Conservation (phyloP, 495 filamentous ascomycete species). For the Umbilicaria muhlenbergii region DNA sequence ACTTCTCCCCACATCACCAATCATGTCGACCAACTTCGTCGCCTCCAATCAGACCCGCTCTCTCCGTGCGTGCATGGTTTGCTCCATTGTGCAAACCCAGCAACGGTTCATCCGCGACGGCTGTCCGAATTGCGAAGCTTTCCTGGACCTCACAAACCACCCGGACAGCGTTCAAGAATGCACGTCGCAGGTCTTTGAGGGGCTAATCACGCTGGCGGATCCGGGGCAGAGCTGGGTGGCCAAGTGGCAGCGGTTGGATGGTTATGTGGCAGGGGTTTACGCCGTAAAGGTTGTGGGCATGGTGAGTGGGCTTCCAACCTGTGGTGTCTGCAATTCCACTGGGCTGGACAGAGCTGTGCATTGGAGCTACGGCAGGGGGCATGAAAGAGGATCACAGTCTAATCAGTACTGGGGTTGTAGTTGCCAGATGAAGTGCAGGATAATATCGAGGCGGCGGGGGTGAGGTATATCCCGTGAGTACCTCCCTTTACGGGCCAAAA, state of each 20-base stretch:
- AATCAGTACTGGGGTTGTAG: conserved; percentile 14
- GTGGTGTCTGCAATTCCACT: background rate
- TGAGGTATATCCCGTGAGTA: conserved; percentile 50
- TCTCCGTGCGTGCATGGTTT: conserved; percentile 96
- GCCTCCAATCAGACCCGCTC: conserved; percentile 39
- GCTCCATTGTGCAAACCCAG: conserved; percentile 73
- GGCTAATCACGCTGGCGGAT: conserved; percentile 66
- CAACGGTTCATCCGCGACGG: conserved; percentile 71
- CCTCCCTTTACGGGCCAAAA: background rate
- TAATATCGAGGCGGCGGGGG: conserved; percentile 49
- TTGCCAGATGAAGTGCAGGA: conserved; percentile 49
- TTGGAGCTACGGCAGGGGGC: too few species aligned
- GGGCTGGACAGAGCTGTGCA: too few species aligned
- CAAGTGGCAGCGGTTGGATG: conserved; percentile 83
- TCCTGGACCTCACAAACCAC: conserved; percentile 66
- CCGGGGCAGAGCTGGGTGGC: conserved; percentile 77
- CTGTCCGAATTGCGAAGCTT: conserved; percentile 91
- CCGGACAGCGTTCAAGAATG: conserved; percentile 73
- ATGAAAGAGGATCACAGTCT: background rate
- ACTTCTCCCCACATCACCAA: too few species aligned
- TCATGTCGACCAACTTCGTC: conserved; percentile 12
- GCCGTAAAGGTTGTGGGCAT: conserved; percentile 80
- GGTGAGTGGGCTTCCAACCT: conserved; percentile 24
- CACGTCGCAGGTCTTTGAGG: conserved; percentile 90
- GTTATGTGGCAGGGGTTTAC: conserved; percentile 75